Conservation (phyloP, 495 filamentous ascomycete genomes). For the Penicillium bialowiezense region DNA sequence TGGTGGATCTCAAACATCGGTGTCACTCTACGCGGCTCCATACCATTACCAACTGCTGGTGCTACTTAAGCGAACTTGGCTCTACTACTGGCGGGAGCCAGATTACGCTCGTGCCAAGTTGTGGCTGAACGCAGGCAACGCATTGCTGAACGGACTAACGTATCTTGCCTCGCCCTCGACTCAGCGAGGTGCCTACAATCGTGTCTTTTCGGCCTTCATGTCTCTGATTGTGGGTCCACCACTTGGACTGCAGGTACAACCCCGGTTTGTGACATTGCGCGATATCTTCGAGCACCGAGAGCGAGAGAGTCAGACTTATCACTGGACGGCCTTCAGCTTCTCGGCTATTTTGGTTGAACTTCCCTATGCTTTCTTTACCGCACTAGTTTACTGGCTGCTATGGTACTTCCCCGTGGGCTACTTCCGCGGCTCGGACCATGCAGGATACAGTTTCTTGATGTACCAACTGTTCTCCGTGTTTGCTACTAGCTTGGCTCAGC, state of each 20-base stretch:
- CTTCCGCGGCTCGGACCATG: slow-evolving; percentile 9
- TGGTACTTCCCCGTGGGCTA: slow-evolving; percentile 40
- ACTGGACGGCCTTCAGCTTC: slow-evolving; percentile 42
- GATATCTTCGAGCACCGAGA: slow-evolving; percentile 38
- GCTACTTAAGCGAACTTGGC: slow-evolving; percentile 1
- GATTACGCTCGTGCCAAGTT: slow-evolving; percentile 8
- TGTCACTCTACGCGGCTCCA: slow-evolving; percentile 4
- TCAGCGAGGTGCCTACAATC: slow-evolving; percentile 29
- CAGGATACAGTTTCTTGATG: slow-evolving; percentile 7
- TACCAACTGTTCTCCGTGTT: slow-evolving; percentile 65
- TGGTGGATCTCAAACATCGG: too few relatives aligned
- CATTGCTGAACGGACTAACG: slow-evolving; percentile 19
- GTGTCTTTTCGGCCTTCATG: slow-evolving; percentile 32
- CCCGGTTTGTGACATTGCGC: slow-evolving; percentile 38
- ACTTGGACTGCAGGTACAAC: too few relatives aligned
- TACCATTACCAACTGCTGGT: slow-evolving; percentile 6
- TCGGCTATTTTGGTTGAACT: slow-evolving; percentile 40
- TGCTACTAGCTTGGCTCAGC: slow-evolving; percentile 70
- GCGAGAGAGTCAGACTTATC: slow-evolving; percentile 36
- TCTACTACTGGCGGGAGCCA: slow-evolving; percentile 10
- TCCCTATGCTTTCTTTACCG: slow-evolving; percentile 35
- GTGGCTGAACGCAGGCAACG: slow-evolving; percentile 7
- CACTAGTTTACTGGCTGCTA: slow-evolving; percentile 33
- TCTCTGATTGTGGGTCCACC: slow-evolving; percentile 40
- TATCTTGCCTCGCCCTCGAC: too few relatives aligned